Percentiles rank a stretch among this genome's conserved stretches.
Conservation (phyloP, 2,329 filamentous ascomycete species). For the Plectosphaerella plurivora region DNA sequence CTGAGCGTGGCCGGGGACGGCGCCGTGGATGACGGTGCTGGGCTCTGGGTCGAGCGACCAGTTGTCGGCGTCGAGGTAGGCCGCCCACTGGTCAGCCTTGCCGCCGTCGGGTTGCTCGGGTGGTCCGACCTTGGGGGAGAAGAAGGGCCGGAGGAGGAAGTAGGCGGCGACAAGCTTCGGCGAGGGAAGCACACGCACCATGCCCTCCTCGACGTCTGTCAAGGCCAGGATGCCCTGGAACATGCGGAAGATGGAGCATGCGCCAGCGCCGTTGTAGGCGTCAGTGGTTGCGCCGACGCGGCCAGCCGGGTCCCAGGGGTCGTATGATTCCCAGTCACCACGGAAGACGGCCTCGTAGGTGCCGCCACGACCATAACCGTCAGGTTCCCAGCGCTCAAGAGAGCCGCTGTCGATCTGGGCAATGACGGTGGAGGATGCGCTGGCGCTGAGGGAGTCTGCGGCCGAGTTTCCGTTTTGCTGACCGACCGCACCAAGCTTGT, state of each 20-base stretch:
- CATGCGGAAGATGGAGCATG: slow-evolving; percentile 72
- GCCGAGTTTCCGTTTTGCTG: slow-evolving; percentile 26
- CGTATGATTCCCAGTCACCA: slow-evolving; percentile 70
- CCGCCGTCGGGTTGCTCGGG: slow-evolving; percentile 14
- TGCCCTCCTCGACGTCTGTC: slow-evolving; percentile 44
- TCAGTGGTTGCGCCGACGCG: slow-evolving; percentile 62
- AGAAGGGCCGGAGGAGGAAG: slow-evolving; percentile 43
- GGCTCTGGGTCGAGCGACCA: slow-evolving; percentile 42
- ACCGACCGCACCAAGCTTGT: slow-evolving; percentile 11
- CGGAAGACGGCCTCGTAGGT: slow-evolving; percentile 64
- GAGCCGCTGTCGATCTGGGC: slow-evolving; percentile 62
- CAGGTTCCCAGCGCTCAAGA: slow-evolving; percentile 62
- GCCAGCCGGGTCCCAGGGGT: slow-evolving; percentile 67
- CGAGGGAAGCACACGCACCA: slow-evolving; percentile 41
- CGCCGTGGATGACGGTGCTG: slow-evolving; percentile 53
- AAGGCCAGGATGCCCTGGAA: slow-evolving; percentile 74
- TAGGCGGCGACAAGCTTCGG: slow-evolving; percentile 44
- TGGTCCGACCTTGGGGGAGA: slow-evolving; percentile 27
- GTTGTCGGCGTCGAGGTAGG: slow-evolving; percentile 39
- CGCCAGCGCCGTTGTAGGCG: slow-evolving; percentile 67
- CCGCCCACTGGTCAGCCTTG: slow-evolving; percentile 35
- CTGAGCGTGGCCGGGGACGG: slow-evolving; percentile 54
- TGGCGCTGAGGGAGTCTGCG: slow-evolving; percentile 37
- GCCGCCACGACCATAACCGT: slow-evolving; percentile 51
- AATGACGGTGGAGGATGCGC: slow-evolving; percentile 43